Conservation (phyloP, 768 basidiomycete species). For the Lentinus tigrinus region DNA sequence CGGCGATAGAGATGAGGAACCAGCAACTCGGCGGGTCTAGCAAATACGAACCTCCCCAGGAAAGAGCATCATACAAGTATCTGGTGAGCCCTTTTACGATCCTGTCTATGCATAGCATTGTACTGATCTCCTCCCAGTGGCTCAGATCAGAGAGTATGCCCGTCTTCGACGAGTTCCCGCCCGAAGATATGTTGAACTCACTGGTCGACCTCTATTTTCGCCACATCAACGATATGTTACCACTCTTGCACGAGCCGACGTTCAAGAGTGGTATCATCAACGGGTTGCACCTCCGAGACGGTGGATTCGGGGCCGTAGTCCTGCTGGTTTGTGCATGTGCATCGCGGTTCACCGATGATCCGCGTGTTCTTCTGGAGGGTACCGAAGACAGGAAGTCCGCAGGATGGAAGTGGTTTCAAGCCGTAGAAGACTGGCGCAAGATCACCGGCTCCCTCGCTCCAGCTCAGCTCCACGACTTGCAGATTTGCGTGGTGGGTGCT, state of each 20-base stretch:
- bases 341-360: neutral
- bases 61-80: neutral
- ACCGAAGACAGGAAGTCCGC: neutral
- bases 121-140: neutral
- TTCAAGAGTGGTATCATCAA: neutral
- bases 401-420: neutral
- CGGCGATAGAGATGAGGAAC: neutral
- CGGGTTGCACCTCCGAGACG: neutral
- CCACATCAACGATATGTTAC: slow-evolving; percentile 55
- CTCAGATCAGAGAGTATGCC: neutral
- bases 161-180: slow-evolving; percentile 46
- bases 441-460: slow-evolving; percentile 47
- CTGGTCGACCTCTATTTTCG: slow-evolving; percentile 72
- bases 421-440: slow-evolving; percentile 46
- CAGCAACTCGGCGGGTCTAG: neutral
- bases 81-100: neutral
- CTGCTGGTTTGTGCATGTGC: neutral
- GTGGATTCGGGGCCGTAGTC: neutral
- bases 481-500: slow-evolving; percentile 46
- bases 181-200: slow-evolving; percentile 50
- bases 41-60: neutral
- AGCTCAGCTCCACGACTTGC: slow-evolving; percentile 55
- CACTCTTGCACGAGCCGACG: slow-evolving; percentile 28
- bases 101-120: no score
- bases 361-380: neutral